Evolutionary conservation across 192 early-diverging fungal genomes (phyloP).

Genomic region (Coemansia sp.): DNA sequence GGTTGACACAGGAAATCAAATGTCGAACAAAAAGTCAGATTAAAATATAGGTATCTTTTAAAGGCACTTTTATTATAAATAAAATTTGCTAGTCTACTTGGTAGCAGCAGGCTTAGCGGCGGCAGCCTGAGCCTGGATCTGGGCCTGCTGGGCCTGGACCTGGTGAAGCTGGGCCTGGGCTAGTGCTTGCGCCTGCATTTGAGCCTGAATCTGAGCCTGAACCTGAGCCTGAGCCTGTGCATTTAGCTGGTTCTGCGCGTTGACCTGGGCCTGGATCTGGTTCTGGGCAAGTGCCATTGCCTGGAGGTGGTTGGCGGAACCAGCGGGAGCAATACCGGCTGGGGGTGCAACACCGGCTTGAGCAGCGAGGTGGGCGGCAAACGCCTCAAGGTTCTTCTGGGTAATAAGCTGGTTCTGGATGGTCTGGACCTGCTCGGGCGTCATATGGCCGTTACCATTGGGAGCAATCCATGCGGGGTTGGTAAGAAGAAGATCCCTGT

Average conservation of each 20-base stretch:
- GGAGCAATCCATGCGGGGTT: slow-evolving; percentile 28
- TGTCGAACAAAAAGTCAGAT: neutral
- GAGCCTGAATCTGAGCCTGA: slow-evolving; percentile 40
- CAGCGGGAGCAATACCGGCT: slow-evolving; percentile 34
- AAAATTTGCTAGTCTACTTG: neutral
- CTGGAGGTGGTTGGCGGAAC: slow-evolving; percentile 14
- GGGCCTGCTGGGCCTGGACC: slow-evolving; percentile 34
- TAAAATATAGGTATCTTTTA: neutral
- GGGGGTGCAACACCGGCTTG: slow-evolving; percentile 40
- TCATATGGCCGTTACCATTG: slow-evolving; percentile 11
- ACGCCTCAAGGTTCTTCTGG: slow-evolving; percentile 44
- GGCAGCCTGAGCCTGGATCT: slow-evolving; percentile 22
- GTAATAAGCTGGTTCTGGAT: slow-evolving; percentile 50
- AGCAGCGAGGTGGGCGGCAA: slow-evolving; percentile 44
- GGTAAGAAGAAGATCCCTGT: slow-evolving; percentile 38
- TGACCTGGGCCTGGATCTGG: slow-evolving; percentile 36
- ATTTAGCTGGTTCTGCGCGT: slow-evolving; percentile 25
- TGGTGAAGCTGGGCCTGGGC: slow-evolving; percentile 38
- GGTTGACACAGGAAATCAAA: too few relatives aligned
- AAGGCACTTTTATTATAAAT: neutral
- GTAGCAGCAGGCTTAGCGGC: neutral
- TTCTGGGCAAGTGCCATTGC: slow-evolving; percentile 25
- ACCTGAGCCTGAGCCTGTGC: slow-evolving; percentile 50
- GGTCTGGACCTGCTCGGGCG: slow-evolving; percentile 37
- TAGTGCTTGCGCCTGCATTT: slow-evolving; percentile 39